A percentile compares a stretch with the other conserved stretches of the same genome.
phyloP scores from a whole-genome alignment of 345 rosid genomes.

The Eutrema japonicum region DNA sequence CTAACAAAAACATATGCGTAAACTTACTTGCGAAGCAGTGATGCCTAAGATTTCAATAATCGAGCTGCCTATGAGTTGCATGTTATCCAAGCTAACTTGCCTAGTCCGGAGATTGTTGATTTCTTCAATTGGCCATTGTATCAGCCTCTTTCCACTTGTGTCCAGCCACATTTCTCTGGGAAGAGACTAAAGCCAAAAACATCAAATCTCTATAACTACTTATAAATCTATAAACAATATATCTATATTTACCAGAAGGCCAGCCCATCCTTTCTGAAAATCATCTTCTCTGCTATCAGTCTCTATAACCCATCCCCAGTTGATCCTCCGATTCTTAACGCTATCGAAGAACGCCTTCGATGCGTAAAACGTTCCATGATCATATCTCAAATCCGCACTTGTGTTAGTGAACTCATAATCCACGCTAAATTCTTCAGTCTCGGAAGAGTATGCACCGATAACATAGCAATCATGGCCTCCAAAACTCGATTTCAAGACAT shows the following conservation, averaged over 20 bases:
- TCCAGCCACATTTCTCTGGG: conserved; percentile 68
- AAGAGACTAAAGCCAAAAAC: conserved; percentile 46
- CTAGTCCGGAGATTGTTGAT: conserved; percentile 47
- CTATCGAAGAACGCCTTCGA: conserved; percentile 69
- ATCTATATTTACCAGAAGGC: conserved; percentile 55
- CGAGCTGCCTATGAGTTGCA: conserved; percentile 43
- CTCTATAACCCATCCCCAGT: conserved; percentile 69
- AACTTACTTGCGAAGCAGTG: conserved; percentile 54
- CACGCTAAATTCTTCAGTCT: conserved; percentile 46
- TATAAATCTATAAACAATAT: not conserved
- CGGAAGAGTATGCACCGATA: conserved; percentile 56
- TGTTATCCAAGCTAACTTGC: conserved; percentile 35
- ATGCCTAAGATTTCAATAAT: conserved; percentile 54
- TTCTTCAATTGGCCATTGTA: conserved; percentile 78
- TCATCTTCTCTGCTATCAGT: conserved; percentile 58
- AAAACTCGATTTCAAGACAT: conserved; percentile 64
- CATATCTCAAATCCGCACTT: conserved; percentile 56
- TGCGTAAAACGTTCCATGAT: conserved; percentile 71
- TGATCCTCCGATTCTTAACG: conserved; percentile 58
- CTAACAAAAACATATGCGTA: not conserved
- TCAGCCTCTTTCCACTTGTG: conserved; percentile 54
- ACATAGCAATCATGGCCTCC: conserved; percentile 55
- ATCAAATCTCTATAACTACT: not conserved
- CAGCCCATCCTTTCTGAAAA: conserved; percentile 68
- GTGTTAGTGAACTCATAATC: conserved; percentile 50